Evolutionary conservation across 148 eudicot genomes (phyloP), one percentile per base, ranked within the genome.

Genomic region (Drosera capensis): DNA sequence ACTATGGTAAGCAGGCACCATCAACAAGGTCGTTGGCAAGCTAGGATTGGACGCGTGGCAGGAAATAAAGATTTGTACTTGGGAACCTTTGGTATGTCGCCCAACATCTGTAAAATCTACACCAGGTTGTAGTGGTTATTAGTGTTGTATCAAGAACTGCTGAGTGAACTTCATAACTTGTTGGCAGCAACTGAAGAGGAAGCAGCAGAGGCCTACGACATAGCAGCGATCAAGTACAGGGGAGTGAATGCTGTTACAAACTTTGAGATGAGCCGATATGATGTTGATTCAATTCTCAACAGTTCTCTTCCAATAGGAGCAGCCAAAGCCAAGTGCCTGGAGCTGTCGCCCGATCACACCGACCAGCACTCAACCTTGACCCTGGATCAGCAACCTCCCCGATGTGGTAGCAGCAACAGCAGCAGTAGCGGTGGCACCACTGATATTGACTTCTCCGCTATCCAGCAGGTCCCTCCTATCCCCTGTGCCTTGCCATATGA

Each of bases 11-110:
- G 52, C 67, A 86, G 96, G 70, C 97, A 90, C 67, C 97, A 90
- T 53, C 97, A 90, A 52, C 97, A 90, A 71, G 97, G 97, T 15
- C 73, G 97, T 11, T 90, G 97, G 97, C 97, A 90, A 61, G 97
- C 97, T 40, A 80, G 97, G 47, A 90, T 90, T 20, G 97, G 97
- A 38, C 97, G 97, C 46, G 97, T 90, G 40, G 97, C 97, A 2
- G 97, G 97, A 40, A 90, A 90, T 48, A 90, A 90, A 54, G 97
- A 90, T 64, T 48, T 90, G 21, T 90, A 90, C 59, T 85, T 90
- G 1, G 97, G 97, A 36, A 90, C 97, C 28, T 90, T 90, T 51
- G 95, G 97, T 80, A 65, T 14, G 63, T 55, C 22, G 29, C n/a
- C 14, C 0, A 17, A 3, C 20, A 4, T 11, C 23, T 7, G n/a